Evolutionary conservation across 1,284 basidiomycete genomes (phyloP), one percentile per base, ranked within the genome.

Genomic region (Tetrapyrgos nigripes): DNA sequence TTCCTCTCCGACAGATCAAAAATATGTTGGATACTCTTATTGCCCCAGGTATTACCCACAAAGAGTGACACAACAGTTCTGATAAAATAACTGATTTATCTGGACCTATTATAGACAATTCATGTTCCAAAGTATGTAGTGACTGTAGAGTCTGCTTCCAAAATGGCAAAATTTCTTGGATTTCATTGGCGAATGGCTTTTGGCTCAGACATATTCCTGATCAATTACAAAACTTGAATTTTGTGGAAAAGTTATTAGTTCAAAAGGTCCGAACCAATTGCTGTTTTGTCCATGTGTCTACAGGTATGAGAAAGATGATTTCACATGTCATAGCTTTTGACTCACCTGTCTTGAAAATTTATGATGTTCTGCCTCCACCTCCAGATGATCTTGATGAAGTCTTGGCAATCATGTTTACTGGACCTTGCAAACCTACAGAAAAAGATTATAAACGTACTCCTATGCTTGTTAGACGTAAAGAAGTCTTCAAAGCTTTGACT

Each of bases 201-300:
- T 80, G 77, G 78, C 26, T 79, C 0, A 76, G 78, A 17, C 58
- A 71, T 6, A 66, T 79, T 0, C 77, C 76, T 1, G 2, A 50
- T 27, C 60, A 66, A n/a, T 53, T 79, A 0, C 21, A 64, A 48
- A 66, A n/a, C 17, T 51, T 73, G 1, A 57, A 27, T 13, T 73
- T 63, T 60, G 63, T 63, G 4, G 72, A 73, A 49, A 64, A 64
- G 37, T 28, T 72, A 17, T 46, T 73, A 4, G 62, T 72, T 17
- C n/a, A 46, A 24, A 35, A 37, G 11, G 47, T 56, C 2, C 46
- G 47, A 11, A 46, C 48, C 19, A 31, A 46, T 49, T 49, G 37
- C 33, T 56, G 54, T 21, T 56, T 56, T 44, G 48, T 50, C 4
- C 35, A 43, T 6, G 51, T 53, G 21, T n/a, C n/a, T n/a, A n/a